Evolutionary conservation across 1,284 basidiomycete species (phyloP).

Genomic region (Omphalotus olearius): DNA sequence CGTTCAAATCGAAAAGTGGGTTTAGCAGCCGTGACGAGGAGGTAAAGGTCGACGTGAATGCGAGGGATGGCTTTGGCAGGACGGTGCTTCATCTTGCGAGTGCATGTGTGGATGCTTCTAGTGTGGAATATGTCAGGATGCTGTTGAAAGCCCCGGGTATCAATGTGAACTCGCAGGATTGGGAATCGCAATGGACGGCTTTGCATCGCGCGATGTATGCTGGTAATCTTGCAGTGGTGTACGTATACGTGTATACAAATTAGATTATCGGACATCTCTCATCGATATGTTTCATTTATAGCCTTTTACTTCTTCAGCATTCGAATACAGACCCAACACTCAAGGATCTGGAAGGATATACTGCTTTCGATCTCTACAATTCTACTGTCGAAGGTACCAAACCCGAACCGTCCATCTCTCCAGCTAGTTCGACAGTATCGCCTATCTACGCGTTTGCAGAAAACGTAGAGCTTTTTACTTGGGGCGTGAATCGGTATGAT

Average conservation of each 20-base stretch:
- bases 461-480: conserved; percentile 73
- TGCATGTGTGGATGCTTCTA: conserved; percentile 44
- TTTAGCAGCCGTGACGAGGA: conserved; percentile 26
- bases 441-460: not conserved
- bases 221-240: conserved; percentile 81
- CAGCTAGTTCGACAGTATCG: not conserved
- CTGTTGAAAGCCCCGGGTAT: conserved; percentile 78
- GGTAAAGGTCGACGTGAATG: conserved; percentile 59
- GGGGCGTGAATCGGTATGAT: conserved; percentile 84
- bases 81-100: conserved; percentile 87
- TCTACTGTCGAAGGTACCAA: conserved; percentile 76
- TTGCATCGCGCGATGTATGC: conserved; percentile 88
- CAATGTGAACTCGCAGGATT: conserved; percentile 81
- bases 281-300: conserved; percentile 20
- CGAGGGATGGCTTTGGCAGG: conserved; percentile 66
- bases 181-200: conserved; percentile 88
- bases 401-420: conserved; percentile 40
- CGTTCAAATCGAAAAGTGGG: conserved; percentile 51
- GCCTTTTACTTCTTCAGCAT: conserved; percentile 72
- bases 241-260: conserved; percentile 21
- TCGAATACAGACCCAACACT: conserved; percentile 70
- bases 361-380: conserved; percentile 93
- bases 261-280: conserved; percentile 3
- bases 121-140: conserved; percentile 76
- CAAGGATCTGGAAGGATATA: conserved; percentile 90